Percentiles rank a stretch among this genome's conserved stretches.
These are phyloP conservation scores for Perkinsela sp. DNA, from an alignment of 208 protist genomes.

Conservation along the genomic window DNA sequence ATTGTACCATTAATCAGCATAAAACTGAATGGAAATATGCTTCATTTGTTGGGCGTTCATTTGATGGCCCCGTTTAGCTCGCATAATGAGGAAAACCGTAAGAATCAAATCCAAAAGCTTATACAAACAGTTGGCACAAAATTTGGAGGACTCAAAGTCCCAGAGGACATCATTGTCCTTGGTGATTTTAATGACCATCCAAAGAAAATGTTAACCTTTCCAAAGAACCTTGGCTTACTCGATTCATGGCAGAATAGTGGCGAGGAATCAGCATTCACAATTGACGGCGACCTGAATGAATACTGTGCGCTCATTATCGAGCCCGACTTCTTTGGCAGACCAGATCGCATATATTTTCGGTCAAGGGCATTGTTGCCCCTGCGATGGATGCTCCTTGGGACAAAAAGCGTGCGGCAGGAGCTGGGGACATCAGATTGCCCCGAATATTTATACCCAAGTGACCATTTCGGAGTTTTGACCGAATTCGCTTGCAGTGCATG, in stretches of 20 bases:
- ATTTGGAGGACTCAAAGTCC: slow-evolving; percentile 3
- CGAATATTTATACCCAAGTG: slow-evolving; percentile 50
- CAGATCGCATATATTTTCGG: slow-evolving; percentile 47
- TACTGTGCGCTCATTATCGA: slow-evolving; percentile 68
- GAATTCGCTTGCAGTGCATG: too few relatives aligned
- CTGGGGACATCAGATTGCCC: slow-evolving; percentile 31
- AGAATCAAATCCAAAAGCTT: slow-evolving; percentile 27
- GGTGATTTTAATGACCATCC: slow-evolving; percentile 71
- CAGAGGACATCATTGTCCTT: slow-evolving; percentile 31
- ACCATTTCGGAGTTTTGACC: slow-evolving; percentile 58
- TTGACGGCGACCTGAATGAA: slow-evolving; percentile 33
- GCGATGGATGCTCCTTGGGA: slow-evolving; percentile 41
- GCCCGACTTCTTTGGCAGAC: slow-evolving; percentile 59
- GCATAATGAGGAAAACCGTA: slow-evolving; percentile 25
- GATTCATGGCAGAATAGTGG: slow-evolving; percentile 38
- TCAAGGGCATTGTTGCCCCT: slow-evolving; percentile 19
- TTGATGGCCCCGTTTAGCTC: slow-evolving; percentile 47
- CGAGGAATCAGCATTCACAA: slow-evolving; percentile 32
- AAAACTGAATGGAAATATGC: slow-evolving; percentile 9
- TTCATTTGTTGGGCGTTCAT: slow-evolving; percentile 24
- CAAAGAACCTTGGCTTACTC: slow-evolving; percentile 21
- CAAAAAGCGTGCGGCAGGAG: slow-evolving; percentile 41
- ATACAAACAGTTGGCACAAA: slow-evolving; percentile 16
- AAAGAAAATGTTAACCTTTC: slow-evolving; percentile 47
- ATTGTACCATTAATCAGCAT: slow-evolving; percentile 40